phyloP scores from a whole-genome alignment of 2,329 filamentous ascomycete genomes.

The Aspergillus alliaceus region DNA sequence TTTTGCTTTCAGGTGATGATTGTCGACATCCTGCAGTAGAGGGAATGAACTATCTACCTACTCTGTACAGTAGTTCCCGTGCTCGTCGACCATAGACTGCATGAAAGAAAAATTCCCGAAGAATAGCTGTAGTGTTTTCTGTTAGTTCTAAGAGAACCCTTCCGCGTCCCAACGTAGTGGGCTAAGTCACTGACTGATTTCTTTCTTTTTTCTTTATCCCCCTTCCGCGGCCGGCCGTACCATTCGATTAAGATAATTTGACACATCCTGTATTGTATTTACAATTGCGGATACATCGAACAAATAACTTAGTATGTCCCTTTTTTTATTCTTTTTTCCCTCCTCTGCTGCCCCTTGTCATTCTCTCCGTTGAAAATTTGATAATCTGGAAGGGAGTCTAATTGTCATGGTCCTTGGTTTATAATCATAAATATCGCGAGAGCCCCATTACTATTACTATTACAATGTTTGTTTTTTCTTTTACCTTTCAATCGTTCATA shows the following conservation, averaged over 20 bases:
- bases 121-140: not conserved
- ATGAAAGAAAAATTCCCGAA: conserved; percentile 15
- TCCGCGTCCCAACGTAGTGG: not conserved
- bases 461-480: conserved; percentile 1
- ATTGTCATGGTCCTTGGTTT: no score
- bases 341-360: not conserved
- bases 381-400: no score
- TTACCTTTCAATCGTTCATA: no score
- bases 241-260: conserved; percentile 7
- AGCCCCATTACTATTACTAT: not conserved
- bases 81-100: conserved; percentile 7
- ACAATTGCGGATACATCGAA: not conserved
- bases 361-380: not conserved
- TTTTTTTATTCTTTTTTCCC: not conserved
- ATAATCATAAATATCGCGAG: not conserved
- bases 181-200: not conserved
- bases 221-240: conserved; percentile 15
- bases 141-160: not conserved
- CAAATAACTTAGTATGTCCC: not conserved
- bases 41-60: no score
- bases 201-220: not conserved
- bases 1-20: not conserved
- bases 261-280: conserved; percentile 1
- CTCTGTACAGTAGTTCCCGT: conserved; percentile 6
- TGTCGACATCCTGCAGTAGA: not conserved